Evolutionary conservation across 371 early-diverging fungal species (phyloP), one percentile per base, ranked within the genome.

Genomic region (Umbelopsis sp.): DNA sequence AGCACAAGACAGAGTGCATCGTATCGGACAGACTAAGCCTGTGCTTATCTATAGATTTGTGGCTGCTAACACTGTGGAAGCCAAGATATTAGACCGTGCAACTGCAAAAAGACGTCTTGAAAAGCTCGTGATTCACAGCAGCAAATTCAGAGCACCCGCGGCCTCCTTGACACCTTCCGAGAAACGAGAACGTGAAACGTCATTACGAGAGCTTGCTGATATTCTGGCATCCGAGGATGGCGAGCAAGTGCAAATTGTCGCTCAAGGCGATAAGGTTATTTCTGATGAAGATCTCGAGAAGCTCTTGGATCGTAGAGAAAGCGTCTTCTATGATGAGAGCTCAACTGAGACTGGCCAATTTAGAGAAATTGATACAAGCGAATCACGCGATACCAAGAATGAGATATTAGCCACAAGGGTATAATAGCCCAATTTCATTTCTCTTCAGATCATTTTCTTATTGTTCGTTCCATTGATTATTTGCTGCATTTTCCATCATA

Each of bases 1-100:
- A 76, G 99, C 97, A 4, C 96, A 96, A 82, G 99, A 98, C 74
- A 89, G 99, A 66, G 97, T 94, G 11, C 99, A 99, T 78, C 90
- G 99, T 69, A 93, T 98, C 68, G 99, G 99, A 8, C 99, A 99
- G 73, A 93, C 89, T 16, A 91, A 89, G 51, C 94, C 94, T 1
- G 98, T 99, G 0, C 82, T 94, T 52, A 89, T 99, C 44, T 97
- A 96, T 76, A 86, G 98, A 10, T 81, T 99, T 6, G 89, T 94
- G 25, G 88, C 93, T 0, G 94, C 91, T 63, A 92, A 94, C 57
- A 94, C 94, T 9, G 87, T 96, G 35, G 99, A 97, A 73, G 84
- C 87, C 57, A 90, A 89, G 63, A 92, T 96, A 45, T 72, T 96
- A 29, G 87, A 91, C 45, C 75, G 86, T 29, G 95, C 96, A 3